phyloP scores from a whole-genome alignment of 176 grass and related monocot genomes.

The Saccharum spontaneum region DNA sequence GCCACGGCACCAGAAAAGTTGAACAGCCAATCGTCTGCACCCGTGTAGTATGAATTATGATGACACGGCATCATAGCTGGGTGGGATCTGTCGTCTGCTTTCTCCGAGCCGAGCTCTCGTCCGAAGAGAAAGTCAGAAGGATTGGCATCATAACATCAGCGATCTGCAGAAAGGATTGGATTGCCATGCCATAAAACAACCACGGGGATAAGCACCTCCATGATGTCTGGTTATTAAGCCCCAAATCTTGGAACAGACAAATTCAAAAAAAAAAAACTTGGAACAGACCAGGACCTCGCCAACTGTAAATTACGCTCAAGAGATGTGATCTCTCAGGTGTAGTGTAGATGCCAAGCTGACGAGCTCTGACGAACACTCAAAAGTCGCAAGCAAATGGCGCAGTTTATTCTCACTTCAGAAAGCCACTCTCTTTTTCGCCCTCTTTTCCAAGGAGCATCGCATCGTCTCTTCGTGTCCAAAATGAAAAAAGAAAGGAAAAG shows the following conservation, averaged over 20 bases:
- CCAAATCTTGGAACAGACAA: neutral
- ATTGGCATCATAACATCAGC: conserved; percentile 26
- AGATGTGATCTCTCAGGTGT: conserved; percentile 9
- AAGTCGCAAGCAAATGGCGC: neutral
- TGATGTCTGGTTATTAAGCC: neutral
- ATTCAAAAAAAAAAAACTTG: neutral
- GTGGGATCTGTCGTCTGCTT: conserved; percentile 4
- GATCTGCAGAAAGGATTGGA: conserved; percentile 19
- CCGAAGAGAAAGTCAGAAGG: conserved; percentile 39
- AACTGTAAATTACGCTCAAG: conserved; percentile 22
- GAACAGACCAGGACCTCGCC: conserved; percentile 15
- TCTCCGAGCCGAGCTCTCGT: conserved; percentile 3
- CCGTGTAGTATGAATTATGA: neutral
- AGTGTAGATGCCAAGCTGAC: neutral
- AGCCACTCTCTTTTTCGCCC: conserved; percentile 34
- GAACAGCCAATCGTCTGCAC: conserved; percentile 7
- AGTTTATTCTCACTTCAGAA: conserved; percentile 23
- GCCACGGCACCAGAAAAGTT: conserved; percentile 9
- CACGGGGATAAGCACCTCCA: neutral
- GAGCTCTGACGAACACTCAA: conserved; percentile 7
- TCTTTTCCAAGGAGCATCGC: conserved; percentile 14
- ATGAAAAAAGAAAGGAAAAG: neutral
- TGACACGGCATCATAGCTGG: conserved; percentile 24
- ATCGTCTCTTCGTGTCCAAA: conserved; percentile 30
- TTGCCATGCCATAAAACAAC: neutral